Conservation (phyloP, 73 alveolate species). For the Uronychia binucleata region DNA sequence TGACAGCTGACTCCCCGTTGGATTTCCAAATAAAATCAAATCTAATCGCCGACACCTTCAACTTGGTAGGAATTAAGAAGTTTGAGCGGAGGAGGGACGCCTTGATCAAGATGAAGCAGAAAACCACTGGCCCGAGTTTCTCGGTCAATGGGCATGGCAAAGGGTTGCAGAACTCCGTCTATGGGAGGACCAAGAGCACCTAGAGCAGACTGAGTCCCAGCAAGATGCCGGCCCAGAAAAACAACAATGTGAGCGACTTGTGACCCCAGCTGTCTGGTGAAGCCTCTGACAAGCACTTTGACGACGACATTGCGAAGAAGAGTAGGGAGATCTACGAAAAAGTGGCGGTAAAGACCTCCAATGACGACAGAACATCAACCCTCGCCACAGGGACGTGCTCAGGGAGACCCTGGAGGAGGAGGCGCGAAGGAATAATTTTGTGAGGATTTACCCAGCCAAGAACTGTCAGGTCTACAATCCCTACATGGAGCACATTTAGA, state of each 20-base stretch:
- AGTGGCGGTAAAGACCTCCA: neutral
- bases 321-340: conserved; percentile 13
- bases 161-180: neutral
- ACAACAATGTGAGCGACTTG: neutral
- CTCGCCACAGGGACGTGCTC: conserved; percentile 3
- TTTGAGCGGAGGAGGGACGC: conserved; percentile 73
- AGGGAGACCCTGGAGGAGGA: conserved; percentile 51
- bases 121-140: conserved; percentile 28
- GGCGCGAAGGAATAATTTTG: conserved; percentile 28
- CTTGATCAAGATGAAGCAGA: conserved; percentile 51
- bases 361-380: neutral
- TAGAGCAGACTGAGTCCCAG: conserved; percentile 21
- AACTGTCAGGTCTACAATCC: conserved; percentile 26
- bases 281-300: neutral
- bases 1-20: conserved; percentile 82
- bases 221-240: neutral
- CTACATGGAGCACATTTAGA: conserved; percentile 12
- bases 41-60: conserved; percentile 79
- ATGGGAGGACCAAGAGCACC: neutral
- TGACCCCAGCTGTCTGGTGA: neutral
- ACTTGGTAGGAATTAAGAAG: conserved; percentile 71
- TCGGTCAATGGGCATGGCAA: neutral
- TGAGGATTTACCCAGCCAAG: conserved; percentile 48
- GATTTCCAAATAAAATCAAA: conserved; percentile 80
- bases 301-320: conserved; percentile 17